Conservation (phyloP, 306 rosid species). For the Inga leiocalycina region DNA sequence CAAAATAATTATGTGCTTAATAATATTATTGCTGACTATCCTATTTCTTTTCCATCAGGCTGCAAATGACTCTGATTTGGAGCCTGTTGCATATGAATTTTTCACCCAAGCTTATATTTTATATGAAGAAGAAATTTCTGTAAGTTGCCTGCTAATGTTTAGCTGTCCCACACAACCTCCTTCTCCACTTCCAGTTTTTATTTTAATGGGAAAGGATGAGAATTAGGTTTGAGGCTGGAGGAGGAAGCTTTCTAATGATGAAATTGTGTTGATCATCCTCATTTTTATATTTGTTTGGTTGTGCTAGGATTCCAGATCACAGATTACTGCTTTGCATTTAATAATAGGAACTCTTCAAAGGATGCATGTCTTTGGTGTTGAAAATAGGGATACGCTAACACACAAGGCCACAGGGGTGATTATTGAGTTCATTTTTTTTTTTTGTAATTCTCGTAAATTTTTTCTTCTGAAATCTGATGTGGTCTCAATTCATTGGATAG, state of each 20-base stretch:
- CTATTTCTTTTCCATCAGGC: conserved; percentile 51
- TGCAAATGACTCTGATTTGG: conserved; percentile 94
- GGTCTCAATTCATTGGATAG: conserved; percentile 45
- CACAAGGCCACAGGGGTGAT: conserved; percentile 99
- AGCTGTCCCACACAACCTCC: background rate
- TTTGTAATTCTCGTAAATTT: background rate
- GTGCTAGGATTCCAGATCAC: conserved; percentile 91
- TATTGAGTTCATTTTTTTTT: conserved; percentile 30
- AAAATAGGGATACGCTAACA: conserved; percentile 97
- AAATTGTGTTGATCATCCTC: conserved; percentile 29
- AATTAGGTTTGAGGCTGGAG: conserved; percentile 12
- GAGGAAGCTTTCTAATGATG: conserved; percentile 1
- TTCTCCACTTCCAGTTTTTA: background rate
- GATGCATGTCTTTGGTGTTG: conserved; percentile 97
- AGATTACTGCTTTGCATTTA: conserved; percentile 90
- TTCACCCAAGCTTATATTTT: conserved; percentile 97
- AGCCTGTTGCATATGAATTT: conserved; percentile 95
- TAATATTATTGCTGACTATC: conserved; percentile 31
- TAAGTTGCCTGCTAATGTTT: conserved; percentile 44
- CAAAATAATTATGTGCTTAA: conserved; percentile 10
- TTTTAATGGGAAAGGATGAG: conserved; percentile 16
- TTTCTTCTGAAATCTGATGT: conserved; percentile 33
- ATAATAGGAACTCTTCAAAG: conserved; percentile 98
- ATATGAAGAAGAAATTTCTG: conserved; percentile 98
- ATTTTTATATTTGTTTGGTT: conserved; percentile 33